Evolutionary conservation across 345 rosid genomes (phyloP).

Genomic region (Raphanus raphanistrum): DNA sequence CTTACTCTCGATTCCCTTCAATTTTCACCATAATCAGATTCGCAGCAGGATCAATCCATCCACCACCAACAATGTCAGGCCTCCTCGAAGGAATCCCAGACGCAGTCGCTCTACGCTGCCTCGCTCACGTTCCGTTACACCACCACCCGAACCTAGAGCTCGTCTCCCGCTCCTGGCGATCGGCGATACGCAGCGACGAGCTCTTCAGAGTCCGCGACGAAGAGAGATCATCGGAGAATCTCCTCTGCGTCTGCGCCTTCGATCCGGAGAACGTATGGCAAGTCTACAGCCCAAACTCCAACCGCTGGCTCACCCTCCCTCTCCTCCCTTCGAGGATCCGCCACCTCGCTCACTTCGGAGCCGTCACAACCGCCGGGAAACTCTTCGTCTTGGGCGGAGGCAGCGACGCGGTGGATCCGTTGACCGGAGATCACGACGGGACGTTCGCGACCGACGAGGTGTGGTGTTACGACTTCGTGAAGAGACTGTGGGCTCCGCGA

Average conservation of each 20-base stretch:
- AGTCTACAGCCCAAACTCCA: slow-evolving; percentile 76
- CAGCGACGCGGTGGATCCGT: slow-evolving; percentile 89
- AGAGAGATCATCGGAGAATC: slow-evolving; percentile 64
- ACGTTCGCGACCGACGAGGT: slow-evolving; percentile 91
- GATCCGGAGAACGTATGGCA: slow-evolving; percentile 98
- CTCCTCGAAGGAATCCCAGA: slow-evolving; percentile 93
- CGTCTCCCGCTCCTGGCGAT: slow-evolving; percentile 94
- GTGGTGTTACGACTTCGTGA: slow-evolving; percentile 87
- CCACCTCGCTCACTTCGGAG: slow-evolving; percentile 88
- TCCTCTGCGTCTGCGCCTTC: slow-evolving; percentile 80
- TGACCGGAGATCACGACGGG: slow-evolving; percentile 93
- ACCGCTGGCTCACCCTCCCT: slow-evolving; percentile 90
- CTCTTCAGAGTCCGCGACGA: slow-evolving; percentile 76
- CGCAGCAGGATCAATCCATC: not conserved
- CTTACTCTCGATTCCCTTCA: not conserved
- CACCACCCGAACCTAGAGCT: slow-evolving; percentile 75
- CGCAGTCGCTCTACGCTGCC: slow-evolving; percentile 86
- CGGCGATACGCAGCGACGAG: slow-evolving; percentile 70
- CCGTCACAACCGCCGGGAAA: slow-evolving; percentile 60
- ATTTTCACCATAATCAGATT: not conserved
- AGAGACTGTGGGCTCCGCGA: slow-evolving; percentile 61
- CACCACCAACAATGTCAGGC: slow-evolving; percentile 58
- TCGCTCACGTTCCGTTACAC: slow-evolving; percentile 81
- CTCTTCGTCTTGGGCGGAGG: slow-evolving; percentile 94
- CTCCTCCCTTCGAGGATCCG: slow-evolving; percentile 80